Base-by-base conservation (phyloP, 2,329 filamentous ascomycete species). In the Pseudogymnoascus sp. region DNA sequence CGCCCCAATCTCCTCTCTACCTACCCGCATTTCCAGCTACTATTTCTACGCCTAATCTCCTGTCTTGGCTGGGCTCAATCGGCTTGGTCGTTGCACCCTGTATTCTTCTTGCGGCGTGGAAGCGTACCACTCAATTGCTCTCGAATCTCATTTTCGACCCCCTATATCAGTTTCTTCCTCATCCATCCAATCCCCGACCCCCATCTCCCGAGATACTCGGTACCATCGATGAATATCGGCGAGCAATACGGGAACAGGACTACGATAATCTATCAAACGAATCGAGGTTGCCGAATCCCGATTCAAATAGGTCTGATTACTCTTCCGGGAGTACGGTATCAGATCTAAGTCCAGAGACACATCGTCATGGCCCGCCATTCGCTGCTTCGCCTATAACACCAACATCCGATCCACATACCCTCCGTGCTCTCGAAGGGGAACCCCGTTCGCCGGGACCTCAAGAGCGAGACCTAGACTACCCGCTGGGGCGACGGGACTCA, bases 341-440 rank as follows among this genome's bases (percentile, higher is more conserved):
- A 3, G 28, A 59, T 60, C 15, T 30, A 35, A 59, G 47, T 7
- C 47, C 47, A 35, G 47, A 33, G 15, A 8, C 28, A 20, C 47
- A 53, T 59, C 33, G 53, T 5, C 30, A 59, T 4, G 60, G 36
- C 9, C 39, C 50, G 30, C 14, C n/a, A 4, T 30, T 22, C 18
- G 14, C 53, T 11, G 18, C 61, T 1, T 36, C 36, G 22, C 35
- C 38, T 1, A 37, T 47, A 33, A 33, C 22, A 38, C 20, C 28
- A 28, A 28, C 39, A 15, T 39, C 68, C 60, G 67, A 71, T 47
- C 65, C 65, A 38, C 65, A 62, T 39, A 71, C 69, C 2, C 64
- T 71, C 33, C 65, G 69, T 57, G 69, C 68, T 30, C 65, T 71
- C 11, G 70, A 72, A 63, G 70, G 69, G 14, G 47, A 33, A 53